Percentiles rank a stretch among this genome's conserved stretches.
Conservation (phyloP, 805 yeast species). For the Spathaspora sp. region DNA sequence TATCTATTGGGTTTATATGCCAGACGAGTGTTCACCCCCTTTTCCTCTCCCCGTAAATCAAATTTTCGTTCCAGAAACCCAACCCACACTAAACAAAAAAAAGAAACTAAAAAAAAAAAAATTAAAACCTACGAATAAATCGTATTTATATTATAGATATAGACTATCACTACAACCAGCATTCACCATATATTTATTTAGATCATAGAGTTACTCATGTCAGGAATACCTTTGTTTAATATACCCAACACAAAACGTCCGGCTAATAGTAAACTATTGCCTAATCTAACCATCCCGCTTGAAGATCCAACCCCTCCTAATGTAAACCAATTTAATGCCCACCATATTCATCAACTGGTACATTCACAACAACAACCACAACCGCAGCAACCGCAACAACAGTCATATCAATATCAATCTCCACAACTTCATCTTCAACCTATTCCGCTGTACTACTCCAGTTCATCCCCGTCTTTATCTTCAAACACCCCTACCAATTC, state of each 20-base stretch:
- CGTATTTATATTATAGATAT: too few relatives aligned
- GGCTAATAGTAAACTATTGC: constrained; percentile 13
- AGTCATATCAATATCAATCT: neutral
- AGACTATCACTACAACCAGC: too few relatives aligned
- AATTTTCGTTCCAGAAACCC: too few relatives aligned
- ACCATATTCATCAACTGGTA: neutral
- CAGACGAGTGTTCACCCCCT: too few relatives aligned
- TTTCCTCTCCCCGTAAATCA: too few relatives aligned
- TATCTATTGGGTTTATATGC: too few relatives aligned
- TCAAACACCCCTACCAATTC: constrained; percentile 9
- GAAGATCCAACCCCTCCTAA: neutral
- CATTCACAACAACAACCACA: neutral
- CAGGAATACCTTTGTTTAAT: constrained; percentile 27
- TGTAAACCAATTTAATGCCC: constrained; percentile 1
- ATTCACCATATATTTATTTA: too few relatives aligned
- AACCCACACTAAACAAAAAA: too few relatives aligned
- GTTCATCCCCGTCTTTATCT: constrained; percentile 5
- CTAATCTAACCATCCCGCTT: constrained; percentile 27
- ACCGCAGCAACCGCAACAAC: neutral
- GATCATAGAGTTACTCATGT: constrained; percentile 6
- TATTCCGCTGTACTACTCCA: neutral
- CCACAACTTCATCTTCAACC: neutral
- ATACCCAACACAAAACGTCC: constrained; percentile 27
- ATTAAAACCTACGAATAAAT: too few relatives aligned
- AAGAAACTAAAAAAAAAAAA: too few relatives aligned